Percentiles rank a stretch among this genome's conserved stretches.
These are phyloP conservation scores for Asterophora lycoperdoides DNA, from an alignment of 768 basidiomycete genomes.

Conservation along the genomic window DNA sequence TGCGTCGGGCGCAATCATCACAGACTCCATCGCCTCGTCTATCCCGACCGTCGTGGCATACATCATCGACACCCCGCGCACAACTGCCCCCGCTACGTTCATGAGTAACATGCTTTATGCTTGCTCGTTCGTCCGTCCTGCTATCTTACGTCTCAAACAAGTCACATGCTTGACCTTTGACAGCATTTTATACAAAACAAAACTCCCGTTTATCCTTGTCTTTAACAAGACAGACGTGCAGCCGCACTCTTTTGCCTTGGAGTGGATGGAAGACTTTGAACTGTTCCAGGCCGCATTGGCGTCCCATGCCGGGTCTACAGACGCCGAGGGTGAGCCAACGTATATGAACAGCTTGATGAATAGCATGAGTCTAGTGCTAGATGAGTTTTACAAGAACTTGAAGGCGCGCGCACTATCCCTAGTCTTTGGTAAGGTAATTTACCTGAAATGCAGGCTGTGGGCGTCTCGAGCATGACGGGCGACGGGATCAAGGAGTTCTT, in stretches of 20 bases:
- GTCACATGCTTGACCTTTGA: neutral
- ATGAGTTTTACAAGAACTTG: conserved; percentile 97
- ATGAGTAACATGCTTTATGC: conserved; percentile 99
- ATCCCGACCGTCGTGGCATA: conserved; percentile 95
- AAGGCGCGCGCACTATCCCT: conserved; percentile 49
- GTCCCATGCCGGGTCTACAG: conserved; percentile 58
- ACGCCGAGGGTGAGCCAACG: conserved; percentile 86
- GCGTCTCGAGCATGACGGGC: conserved; percentile 96
- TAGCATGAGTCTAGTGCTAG: conserved; percentile 95
- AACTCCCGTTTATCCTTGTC: conserved; percentile 93
- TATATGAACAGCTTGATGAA: conserved; percentile 99
- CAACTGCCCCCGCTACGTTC: conserved; percentile 92
- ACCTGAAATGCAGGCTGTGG: conserved; percentile 63
- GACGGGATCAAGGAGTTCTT: conserved; percentile 91
- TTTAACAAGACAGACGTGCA: conserved; percentile 98
- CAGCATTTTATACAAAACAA: conserved; percentile 97
- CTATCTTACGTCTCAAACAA: neutral
- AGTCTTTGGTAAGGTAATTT: neutral
- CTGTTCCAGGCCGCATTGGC: conserved; percentile 87
- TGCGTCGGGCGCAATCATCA: conserved; percentile 97
- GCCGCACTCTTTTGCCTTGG: conserved; percentile 84
- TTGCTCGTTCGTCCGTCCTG: conserved; percentile 61
- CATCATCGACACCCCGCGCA: conserved; percentile 94
- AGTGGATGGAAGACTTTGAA: conserved; percentile 99
- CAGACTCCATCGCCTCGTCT: conserved; percentile 90